Evolutionary conservation across 129 eudicot genomes (phyloP).

Genomic region (Lonicera japonica): DNA sequence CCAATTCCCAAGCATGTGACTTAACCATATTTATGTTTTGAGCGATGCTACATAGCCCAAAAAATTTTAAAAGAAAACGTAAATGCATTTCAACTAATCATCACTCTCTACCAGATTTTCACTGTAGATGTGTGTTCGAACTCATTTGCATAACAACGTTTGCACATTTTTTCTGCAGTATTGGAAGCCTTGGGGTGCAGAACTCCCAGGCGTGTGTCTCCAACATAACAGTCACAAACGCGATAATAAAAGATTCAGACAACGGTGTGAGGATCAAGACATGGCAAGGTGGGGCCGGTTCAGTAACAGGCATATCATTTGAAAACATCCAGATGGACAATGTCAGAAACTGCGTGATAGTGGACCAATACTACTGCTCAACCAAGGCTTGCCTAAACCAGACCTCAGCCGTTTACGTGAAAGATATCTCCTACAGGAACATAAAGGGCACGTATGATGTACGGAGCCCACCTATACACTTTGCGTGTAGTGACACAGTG

Average conservation of each 20-base stretch:
- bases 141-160: no score
- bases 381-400: slow-evolving; percentile 68
- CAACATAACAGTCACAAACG: slow-evolving; percentile 76
- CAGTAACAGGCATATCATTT: slow-evolving; percentile 72
- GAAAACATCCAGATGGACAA: slow-evolving; percentile 91
- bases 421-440: slow-evolving; percentile 63
- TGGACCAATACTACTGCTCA: slow-evolving; percentile 91
- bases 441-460: slow-evolving; percentile 88
- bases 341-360: slow-evolving; percentile 71
- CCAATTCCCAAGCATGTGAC: no score
- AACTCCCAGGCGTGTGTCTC: slow-evolving; percentile 88
- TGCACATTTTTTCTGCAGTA: slow-evolving; percentile 48
- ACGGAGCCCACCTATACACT: slow-evolving; percentile 86
- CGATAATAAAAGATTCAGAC: slow-evolving; percentile 68
- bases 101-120: no score
- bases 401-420: slow-evolving; percentile 74
- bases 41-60: no score
- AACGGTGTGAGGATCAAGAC: slow-evolving; percentile 95
- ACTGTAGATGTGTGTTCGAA: no score
- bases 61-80: no score
- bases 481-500: slow-evolving; percentile 87
- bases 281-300: slow-evolving; percentile 98
- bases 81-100: no score
- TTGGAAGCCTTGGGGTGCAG: slow-evolving; percentile 91
- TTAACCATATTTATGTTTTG: neutral